Evolutionary conservation across 352 stramenopile genomes (phyloP).

Genomic region (Phytophthora hybrid): DNA sequence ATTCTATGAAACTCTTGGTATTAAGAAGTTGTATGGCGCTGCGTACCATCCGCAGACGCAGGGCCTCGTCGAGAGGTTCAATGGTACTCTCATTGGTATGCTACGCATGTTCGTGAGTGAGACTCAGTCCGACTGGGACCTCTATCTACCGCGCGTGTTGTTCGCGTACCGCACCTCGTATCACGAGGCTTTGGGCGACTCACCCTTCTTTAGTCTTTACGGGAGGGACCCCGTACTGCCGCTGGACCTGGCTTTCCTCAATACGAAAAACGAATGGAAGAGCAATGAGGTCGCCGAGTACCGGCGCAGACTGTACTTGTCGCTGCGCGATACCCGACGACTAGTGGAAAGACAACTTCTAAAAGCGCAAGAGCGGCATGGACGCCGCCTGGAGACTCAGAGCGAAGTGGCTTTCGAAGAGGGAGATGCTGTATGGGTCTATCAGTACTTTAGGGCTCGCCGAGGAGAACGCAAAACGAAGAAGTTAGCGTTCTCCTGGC

Average conservation of each 20-base stretch:
- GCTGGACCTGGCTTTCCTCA: constrained; percentile 18
- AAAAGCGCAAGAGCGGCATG: background rate
- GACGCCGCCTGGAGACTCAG: background rate
- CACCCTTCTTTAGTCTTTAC: constrained; percentile 11
- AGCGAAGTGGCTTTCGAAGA: background rate
- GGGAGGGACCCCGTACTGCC: constrained; percentile 6
- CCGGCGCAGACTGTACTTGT: background rate
- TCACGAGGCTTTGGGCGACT: constrained; percentile 16
- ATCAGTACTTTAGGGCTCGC: constrained; percentile 2
- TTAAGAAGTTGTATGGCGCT: no score
- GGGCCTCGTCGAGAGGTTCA: no score
- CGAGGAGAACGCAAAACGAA: constrained; percentile 3
- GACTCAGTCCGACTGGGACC: constrained; percentile 6
- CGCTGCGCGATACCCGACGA: background rate
- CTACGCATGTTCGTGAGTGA: no score
- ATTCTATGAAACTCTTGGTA: no score
- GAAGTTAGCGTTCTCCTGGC: constrained; percentile 16
- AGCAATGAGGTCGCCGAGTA: constrained; percentile 15
- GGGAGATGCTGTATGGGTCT: constrained; percentile 10
- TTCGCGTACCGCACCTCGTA: constrained; percentile 19
- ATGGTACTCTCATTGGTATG: no score
- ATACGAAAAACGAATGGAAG: constrained; percentile 7
- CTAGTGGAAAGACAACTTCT: constrained; percentile 18
- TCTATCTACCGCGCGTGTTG: background rate
- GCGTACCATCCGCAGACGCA: no score